Conservation (phyloP, 768 basidiomycete genomes). For the Boletus patriciae region DNA sequence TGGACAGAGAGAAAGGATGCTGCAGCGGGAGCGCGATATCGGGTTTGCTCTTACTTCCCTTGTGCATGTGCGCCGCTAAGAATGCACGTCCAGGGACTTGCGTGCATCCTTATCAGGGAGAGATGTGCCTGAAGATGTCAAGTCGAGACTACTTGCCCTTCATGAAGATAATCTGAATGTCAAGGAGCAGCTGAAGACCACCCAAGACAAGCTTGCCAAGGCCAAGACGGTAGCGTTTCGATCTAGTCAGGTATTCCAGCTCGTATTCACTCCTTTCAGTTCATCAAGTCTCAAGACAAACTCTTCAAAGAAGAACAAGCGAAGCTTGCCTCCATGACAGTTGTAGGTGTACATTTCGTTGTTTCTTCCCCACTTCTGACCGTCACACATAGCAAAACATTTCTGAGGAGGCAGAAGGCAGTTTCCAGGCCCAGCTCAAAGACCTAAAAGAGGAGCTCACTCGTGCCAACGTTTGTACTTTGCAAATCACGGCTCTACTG, state of each 20-base stretch:
- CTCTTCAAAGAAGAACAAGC: constrained; percentile 81
- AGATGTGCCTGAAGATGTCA: constrained; percentile 81
- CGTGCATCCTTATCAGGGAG: constrained; percentile 75
- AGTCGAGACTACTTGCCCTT: constrained; percentile 65
- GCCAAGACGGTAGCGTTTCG: constrained; percentile 60
- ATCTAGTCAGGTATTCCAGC: neutral
- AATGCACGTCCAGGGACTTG: constrained; percentile 56
- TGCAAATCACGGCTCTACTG: neutral
- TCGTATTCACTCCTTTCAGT: constrained; percentile 45
- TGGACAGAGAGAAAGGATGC: constrained; percentile 80
- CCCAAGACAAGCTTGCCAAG: constrained; percentile 75
- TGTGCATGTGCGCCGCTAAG: neutral
- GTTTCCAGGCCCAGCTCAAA: constrained; percentile 62
- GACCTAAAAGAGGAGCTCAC: constrained; percentile 63
- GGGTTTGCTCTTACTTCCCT: constrained; percentile 48
- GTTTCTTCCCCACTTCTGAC: constrained; percentile 10
- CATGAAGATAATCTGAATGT: constrained; percentile 76
- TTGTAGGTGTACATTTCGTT: constrained; percentile 39
- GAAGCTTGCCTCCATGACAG: constrained; percentile 45
- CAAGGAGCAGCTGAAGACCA: constrained; percentile 68
- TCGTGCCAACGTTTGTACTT: constrained; percentile 49
- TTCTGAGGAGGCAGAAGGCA: constrained; percentile 73
- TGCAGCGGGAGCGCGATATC: constrained; percentile 84
- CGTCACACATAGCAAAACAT: constrained; percentile 38
- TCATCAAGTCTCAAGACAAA: constrained; percentile 91